Percentiles rank a stretch among this genome's conserved stretches.
Conservation (phyloP, 139 green algal genomes). For the Coelastrella sp. region DNA sequence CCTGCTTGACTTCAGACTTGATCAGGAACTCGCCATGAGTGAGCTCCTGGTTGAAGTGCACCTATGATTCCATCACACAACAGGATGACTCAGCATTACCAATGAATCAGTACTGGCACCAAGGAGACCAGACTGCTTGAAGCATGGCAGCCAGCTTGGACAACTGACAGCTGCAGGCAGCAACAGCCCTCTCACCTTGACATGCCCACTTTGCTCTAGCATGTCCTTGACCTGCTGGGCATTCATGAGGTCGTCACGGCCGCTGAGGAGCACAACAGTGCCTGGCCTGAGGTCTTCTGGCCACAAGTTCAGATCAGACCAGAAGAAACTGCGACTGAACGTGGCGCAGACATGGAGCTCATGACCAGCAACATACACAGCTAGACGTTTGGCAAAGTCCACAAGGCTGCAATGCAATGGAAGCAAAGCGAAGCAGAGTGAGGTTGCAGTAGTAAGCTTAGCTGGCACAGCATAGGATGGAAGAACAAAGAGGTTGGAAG, state of each 20-base stretch:
- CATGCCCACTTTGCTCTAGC: slow-evolving; percentile 20
- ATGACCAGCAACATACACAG: slow-evolving; percentile 32
- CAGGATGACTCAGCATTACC: neutral
- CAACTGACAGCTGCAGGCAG: no score
- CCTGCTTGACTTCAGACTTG: slow-evolving; percentile 40
- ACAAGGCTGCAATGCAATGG: slow-evolving; percentile 9
- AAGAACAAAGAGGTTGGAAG: no score
- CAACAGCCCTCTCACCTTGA: slow-evolving; percentile 43
- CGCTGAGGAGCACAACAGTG: slow-evolving; percentile 47
- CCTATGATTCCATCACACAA: neutral
- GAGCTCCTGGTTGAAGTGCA: slow-evolving; percentile 48
- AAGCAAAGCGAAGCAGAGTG: no score
- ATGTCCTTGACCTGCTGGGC: slow-evolving; percentile 38
- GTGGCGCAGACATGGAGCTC: slow-evolving; percentile 44
- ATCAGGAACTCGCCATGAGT: slow-evolving; percentile 48
- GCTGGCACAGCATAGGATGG: no score
- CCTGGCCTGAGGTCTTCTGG: slow-evolving; percentile 45
- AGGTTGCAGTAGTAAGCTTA: no score
- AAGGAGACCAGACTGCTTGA: no score
- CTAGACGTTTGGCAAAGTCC: slow-evolving; percentile 19
- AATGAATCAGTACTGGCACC: no score
- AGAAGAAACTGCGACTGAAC: slow-evolving; percentile 47
- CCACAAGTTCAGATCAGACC: slow-evolving; percentile 51
- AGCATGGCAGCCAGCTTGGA: no score
- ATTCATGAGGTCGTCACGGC: slow-evolving; percentile 47